Base-by-base conservation (phyloP, 106 monocot species). In the Narthecium ossifragum region DNA sequence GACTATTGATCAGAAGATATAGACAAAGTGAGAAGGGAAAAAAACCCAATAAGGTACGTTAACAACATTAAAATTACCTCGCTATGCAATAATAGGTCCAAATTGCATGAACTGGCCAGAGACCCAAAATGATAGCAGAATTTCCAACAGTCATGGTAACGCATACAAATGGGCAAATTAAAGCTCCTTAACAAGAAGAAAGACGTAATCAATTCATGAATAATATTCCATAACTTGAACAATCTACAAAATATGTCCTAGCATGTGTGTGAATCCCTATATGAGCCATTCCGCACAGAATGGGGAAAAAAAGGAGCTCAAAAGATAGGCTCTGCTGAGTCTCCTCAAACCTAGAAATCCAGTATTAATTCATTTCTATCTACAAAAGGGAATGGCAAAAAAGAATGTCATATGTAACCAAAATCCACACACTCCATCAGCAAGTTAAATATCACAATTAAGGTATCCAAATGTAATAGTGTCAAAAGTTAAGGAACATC, bases 91-190 rank as follows among this genome's bases (percentile, higher is more conserved):
- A 98, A 70, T 53, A 81, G 49, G 90, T 87, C 86, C 87, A 98
- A 31, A 84, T 13, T 50, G 53, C 70, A 65, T 98, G 96, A 21
- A 57, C 91, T 31, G 96, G 96, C 90, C 90, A 98, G 26, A 98
- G 81, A 36, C 90, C 84, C 31, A 98, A 37, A 54, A 98, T 82
- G 40, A 91, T 59, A 13, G 81, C 84, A 36, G 84, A 84, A 68
- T 91, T 86, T 61, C 96, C 96, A 51, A 65, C 55, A 13, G 67
- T 69, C 72, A 98, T 79, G 45, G 87, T 82, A 60, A 87, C 57
- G 32, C 80, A 91, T 71, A 73, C 69, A 34, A 78, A 70, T 51
- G 90, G 90, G 57, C 56, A 84, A 46, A 98, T 8, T 41, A 91
- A 62, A 65, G 57, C 62, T 74, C 96, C 96, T 98, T 66, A 38